Conservation (phyloP, 441 rosid genomes). For the Jatropha podagrica region DNA sequence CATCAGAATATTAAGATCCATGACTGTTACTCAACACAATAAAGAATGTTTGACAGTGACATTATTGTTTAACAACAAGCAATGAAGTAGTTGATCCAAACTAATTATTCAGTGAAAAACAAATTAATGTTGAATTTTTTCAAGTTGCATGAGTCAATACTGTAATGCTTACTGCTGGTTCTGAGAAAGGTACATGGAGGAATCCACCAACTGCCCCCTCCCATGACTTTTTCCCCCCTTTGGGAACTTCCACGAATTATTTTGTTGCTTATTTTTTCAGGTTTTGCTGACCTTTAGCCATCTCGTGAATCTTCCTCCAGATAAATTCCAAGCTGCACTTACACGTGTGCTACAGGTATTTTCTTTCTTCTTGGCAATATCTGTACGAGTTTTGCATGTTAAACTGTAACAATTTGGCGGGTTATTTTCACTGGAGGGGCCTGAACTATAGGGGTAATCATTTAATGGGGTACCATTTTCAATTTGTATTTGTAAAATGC, state of each 20-base stretch:
- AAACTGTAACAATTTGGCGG: not conserved
- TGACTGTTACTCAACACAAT: not conserved
- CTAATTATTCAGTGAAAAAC: not conserved
- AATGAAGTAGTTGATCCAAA: not conserved
- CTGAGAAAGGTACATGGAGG: not conserved
- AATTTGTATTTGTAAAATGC: too few species aligned
- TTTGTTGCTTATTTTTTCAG: conserved; percentile 38
- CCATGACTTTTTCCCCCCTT: not conserved
- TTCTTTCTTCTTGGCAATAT: conserved; percentile 4
- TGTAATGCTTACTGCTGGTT: not conserved
- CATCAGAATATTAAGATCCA: not conserved
- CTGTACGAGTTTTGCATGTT: not conserved
- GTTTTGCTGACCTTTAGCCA: conserved; percentile 67
- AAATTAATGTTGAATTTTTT: not conserved
- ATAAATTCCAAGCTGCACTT: conserved; percentile 84
- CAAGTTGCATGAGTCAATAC: not conserved
- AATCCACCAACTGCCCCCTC: not conserved
- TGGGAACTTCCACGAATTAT: conserved; percentile 3
- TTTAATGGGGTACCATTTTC: too few species aligned
- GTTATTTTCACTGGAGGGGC: too few species aligned
- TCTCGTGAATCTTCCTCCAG: conserved; percentile 81
- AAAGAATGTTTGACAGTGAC: not conserved
- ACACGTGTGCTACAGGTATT: conserved; percentile 77
- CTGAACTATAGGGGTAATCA: too few species aligned
- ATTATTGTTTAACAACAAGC: not conserved